Base-by-base conservation (phyloP, 2,329 filamentous ascomycete species). In the Blastomyces emzantsi region DNA sequence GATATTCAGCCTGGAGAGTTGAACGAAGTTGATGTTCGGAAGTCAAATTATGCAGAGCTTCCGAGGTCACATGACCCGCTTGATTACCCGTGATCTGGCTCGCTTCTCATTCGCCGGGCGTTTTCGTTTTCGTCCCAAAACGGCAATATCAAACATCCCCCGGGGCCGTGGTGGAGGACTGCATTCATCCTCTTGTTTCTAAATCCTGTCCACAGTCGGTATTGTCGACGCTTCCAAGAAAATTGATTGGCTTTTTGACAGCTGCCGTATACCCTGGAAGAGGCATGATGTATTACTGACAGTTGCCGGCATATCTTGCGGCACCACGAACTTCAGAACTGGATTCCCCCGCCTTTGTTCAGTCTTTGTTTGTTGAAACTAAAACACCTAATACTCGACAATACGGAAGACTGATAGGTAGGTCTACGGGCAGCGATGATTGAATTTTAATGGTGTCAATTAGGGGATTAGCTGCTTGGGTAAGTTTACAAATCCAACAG, bases 21-120 rank as follows among this genome's bases (percentile, higher is more conserved):
- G 17, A 72, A 76, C 73, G 74, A 75, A 72, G 73, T 76, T 73
- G 74, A 74, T 70, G 71, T 76, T 76, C 75, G 72, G 74, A 74
- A 77, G 75, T 76, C 74, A 78, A 78, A 77, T 76, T 78, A 73
- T 76, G 76, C 74, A 72, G 70, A 69, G 67, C 69, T 70, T 69
- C 69, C 72, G 72, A 71, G 76, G 77, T 78, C 76, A 78, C 74
- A 76, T 77, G 75, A 76, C 73, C 73, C 69, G 70, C 2, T 71
- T 67, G 75, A 75, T 77, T 73, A 71, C 73, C 76, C 74, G 71
- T 52, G 69, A 70, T 69, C 68, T 68, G 64, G 67, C 67, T 70
- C 64, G 66, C 68, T 69, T 76, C 71, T 73, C 49, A 63, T 63
- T 63, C 43, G 61, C 61, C 52, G 43, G 30, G 13, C 15, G 55